Percentiles rank a stretch among this genome's conserved stretches.
phyloP scores from a whole-genome alignment of 2,329 filamentous ascomycete species.

The Colletotrichum incanum region DNA sequence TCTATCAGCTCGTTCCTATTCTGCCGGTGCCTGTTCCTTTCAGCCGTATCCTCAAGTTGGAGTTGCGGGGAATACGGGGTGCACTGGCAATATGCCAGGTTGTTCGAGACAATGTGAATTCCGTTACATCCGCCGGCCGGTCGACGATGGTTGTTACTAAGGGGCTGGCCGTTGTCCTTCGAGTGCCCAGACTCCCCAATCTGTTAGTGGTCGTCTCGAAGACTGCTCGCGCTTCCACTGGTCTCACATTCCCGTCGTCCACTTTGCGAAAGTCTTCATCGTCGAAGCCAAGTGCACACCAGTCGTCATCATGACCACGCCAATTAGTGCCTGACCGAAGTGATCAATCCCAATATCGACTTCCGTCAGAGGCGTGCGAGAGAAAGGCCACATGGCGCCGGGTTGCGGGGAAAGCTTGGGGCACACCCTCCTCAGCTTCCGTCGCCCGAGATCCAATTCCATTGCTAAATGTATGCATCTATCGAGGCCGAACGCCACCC shows the following conservation, averaged over 20 bases:
- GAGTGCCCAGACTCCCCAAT: neutral
- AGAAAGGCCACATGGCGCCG: slow-evolving; percentile 31
- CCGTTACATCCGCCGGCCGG: neutral
- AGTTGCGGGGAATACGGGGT: slow-evolving; percentile 28
- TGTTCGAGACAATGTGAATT: neutral
- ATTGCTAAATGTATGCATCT: slow-evolving; percentile 16
- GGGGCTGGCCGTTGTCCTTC: no score
- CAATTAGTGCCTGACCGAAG: neutral
- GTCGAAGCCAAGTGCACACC: slow-evolving; percentile 7
- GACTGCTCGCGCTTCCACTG: neutral
- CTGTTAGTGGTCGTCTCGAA: neutral
- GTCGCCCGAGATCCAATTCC: neutral
- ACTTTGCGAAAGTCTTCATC: neutral
- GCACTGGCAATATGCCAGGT: slow-evolving; percentile 7
- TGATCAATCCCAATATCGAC: slow-evolving; percentile 21
- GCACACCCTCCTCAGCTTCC: neutral
- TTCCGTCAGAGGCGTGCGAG: slow-evolving; percentile 12
- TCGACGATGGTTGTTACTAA: neutral
- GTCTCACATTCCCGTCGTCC: neutral
- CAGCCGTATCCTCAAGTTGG: slow-evolving; percentile 1
- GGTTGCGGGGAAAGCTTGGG: slow-evolving; percentile 30
- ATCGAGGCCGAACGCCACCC: neutral
- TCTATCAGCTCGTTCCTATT: slow-evolving; percentile 14
- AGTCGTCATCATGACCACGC: slow-evolving; percentile 39
- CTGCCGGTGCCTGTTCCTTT: neutral